Evolutionary conservation across 306 rosid species (phyloP), one percentile per base, ranked within the genome.

Genomic region (Quercus ilex): DNA sequence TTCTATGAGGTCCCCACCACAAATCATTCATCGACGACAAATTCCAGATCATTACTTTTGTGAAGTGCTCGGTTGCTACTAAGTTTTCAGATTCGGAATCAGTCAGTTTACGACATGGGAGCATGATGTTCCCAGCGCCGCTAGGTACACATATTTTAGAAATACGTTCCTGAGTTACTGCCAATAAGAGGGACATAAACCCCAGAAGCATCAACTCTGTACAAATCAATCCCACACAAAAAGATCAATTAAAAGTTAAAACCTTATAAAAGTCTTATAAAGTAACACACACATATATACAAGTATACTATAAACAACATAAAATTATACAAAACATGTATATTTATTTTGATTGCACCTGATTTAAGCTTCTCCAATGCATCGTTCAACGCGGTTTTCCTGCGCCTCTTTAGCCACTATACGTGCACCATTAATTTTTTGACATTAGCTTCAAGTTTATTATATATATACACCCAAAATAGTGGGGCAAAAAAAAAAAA

Each of bases 141-240:
- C 13, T 35, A n/a, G 88, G 76, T 75, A 82, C 76, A 69, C 88
- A 85, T 3, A 85, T 85, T 75, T 81, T 85, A 13, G 83, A 8
- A 78, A 82, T 85, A 2, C 0, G 25, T 51, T 79, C 59, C 58
- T 85, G 88, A 14, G 82, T 82, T 52, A 76, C 71, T 1, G 82
- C 70, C 64, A 85, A 53, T 25, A 85, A 58, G 30, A 85, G 83
- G 51, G 88, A 85, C 33, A 85, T 81, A 72, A 85, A 82, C 53
- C 88, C 88, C 75, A 85, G 56, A 33, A 82, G 85, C 79, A 82
- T 85, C 83, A 85, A 72, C 49, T 82, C 86, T 85, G 81, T 68
- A 51, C 30, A 68, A 35, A 38, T 12, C 11, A 51, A 76, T 2
- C 51, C 59, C 53, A 49, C 10, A 74, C 0, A 41, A 0, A 52